phyloP scores from a whole-genome alignment of 1,139 yeast genomes.

The Blastobotrys elegans region DNA sequence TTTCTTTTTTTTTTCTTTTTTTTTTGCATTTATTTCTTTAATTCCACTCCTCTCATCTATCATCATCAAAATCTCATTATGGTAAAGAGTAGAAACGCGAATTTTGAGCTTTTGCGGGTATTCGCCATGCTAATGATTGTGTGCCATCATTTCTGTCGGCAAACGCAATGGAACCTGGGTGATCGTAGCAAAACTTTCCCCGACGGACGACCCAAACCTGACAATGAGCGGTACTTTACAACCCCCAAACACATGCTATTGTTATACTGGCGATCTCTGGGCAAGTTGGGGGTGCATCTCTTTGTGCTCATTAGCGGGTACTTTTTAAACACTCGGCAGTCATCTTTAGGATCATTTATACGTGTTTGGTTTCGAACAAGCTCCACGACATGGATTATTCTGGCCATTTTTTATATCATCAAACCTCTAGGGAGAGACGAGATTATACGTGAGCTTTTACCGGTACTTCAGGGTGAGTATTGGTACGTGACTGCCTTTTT shows the following conservation, averaged over 20 bases:
- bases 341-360: not conserved
- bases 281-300: not conserved
- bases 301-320: not conserved
- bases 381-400: not conserved
- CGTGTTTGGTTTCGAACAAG: slow-evolving; percentile 1
- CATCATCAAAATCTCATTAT: too few species aligned
- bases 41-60: too few species aligned
- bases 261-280: not conserved
- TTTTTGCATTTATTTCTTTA: too few species aligned
- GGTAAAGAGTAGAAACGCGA: slow-evolving; percentile 4
- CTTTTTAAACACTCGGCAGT: not conserved
- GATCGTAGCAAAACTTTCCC: slow-evolving; percentile 3
- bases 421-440: not conserved
- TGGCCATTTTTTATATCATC: not conserved
- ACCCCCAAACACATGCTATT: not conserved
- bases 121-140: slow-evolving; percentile 14
- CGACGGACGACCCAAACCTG: not conserved
- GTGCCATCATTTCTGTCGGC: slow-evolving; percentile 9
- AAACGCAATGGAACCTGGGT: slow-evolving; percentile 9
- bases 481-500: slow-evolving; percentile 1
- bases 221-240: not conserved
- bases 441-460: not conserved
- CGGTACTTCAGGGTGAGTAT: not conserved
- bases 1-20: not conserved
- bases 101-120: slow-evolving; percentile 14